phyloP scores from a whole-genome alignment of 2,329 filamentous ascomycete genomes.

The Chaetomiaceae sp. region DNA sequence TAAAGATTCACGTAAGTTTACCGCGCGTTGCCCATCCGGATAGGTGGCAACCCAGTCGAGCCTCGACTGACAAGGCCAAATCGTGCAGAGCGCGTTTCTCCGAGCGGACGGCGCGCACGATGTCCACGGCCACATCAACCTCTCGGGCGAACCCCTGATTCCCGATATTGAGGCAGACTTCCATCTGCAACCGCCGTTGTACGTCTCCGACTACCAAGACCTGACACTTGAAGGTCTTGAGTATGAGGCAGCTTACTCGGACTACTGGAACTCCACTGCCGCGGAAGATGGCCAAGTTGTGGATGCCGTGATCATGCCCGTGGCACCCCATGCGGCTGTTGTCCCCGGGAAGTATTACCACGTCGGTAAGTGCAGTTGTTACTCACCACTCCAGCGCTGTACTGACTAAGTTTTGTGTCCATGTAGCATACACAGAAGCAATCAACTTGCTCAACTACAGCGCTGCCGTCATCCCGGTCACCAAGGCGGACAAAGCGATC shows the following conservation, averaged over 20 bases:
- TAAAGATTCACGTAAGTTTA: constrained; percentile 33
- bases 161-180: constrained; percentile 35
- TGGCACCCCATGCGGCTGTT: constrained; percentile 45
- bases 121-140: constrained; percentile 41
- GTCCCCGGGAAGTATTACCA: constrained; percentile 40
- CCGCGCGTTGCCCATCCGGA: not conserved
- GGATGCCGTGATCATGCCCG: constrained; percentile 47
- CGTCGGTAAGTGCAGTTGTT: constrained; percentile 22
- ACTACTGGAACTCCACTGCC: constrained; percentile 56
- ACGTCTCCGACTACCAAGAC: constrained; percentile 31
- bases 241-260: constrained; percentile 53
- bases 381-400: not conserved
- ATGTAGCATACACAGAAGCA: not conserved
- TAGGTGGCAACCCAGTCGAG: too few species aligned
- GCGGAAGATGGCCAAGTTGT: constrained; percentile 44
- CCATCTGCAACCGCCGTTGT: constrained; percentile 21
- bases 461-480: constrained; percentile 48
- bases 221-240: constrained; percentile 48
- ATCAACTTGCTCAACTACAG: constrained; percentile 49
- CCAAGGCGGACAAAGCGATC: constrained; percentile 42
- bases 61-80: not conserved
- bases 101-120: constrained; percentile 30
- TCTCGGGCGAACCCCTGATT: constrained; percentile 50
- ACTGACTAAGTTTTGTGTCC: too few species aligned
- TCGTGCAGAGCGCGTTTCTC: constrained; percentile 25